Conservation (phyloP, 345 rosid genomes). For the Cardamine chenopodiifolia region DNA sequence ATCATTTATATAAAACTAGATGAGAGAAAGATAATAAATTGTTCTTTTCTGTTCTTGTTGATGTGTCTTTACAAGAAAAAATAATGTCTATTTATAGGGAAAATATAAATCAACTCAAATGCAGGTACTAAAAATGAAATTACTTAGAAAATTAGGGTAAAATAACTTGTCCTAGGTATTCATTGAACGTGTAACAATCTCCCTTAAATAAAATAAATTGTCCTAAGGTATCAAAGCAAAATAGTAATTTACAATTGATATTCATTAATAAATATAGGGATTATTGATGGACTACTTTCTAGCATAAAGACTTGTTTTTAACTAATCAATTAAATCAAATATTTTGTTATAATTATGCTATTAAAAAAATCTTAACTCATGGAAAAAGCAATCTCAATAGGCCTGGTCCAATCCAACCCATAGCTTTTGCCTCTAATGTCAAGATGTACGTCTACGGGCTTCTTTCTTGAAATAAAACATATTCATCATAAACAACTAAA, state of each 20-base stretch:
- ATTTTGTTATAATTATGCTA: too few species aligned
- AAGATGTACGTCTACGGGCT: not conserved
- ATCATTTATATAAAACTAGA: not conserved
- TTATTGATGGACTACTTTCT: too few species aligned
- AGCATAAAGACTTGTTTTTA: too few species aligned
- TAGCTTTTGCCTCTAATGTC: not conserved
- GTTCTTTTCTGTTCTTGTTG: not conserved
- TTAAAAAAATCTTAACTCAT: not conserved
- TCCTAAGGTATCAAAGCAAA: too few species aligned
- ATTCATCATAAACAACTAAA: slow-evolving; percentile 8
- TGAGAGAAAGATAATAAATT: not conserved
- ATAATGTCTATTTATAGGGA: not conserved
- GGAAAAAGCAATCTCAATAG: not conserved
- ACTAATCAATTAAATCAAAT: too few species aligned
- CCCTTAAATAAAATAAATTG: too few species aligned
- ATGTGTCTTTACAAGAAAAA: not conserved
- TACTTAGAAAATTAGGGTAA: not conserved
- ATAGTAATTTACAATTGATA: too few species aligned
- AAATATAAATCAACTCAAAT: not conserved
- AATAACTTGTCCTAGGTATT: too few species aligned
- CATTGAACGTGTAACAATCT: too few species aligned
- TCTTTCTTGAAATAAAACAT: not conserved
- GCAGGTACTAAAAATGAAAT: not conserved
- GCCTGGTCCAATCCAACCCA: not conserved
- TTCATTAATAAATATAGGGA: too few species aligned